Conservation (phyloP, 371 early-diverging fungal genomes). For the Mortierella sp. region DNA sequence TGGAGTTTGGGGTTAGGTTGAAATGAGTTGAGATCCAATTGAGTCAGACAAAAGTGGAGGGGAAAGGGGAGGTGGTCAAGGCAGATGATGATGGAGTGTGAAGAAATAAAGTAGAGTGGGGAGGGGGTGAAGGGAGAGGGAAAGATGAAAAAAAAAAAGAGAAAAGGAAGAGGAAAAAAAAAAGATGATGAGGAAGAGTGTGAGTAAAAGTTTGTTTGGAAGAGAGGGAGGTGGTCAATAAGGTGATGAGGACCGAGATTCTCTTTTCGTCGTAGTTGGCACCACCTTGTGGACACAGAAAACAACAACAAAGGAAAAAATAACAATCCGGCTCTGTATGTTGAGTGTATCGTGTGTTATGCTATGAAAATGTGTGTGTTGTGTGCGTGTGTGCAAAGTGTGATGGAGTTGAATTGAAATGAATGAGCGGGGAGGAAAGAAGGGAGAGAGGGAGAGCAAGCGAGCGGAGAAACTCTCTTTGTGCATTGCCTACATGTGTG, state of each 20-base stretch:
- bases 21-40: background rate
- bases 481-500: background rate
- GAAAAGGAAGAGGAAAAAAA: background rate
- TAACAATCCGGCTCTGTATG: background rate
- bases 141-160: background rate
- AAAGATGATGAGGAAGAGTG: background rate
- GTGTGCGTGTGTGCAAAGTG: background rate
- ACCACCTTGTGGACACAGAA: background rate
- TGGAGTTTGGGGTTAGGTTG: background rate
- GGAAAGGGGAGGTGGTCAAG: background rate
- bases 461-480: background rate
- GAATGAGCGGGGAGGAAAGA: background rate
- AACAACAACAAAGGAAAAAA: background rate
- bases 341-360: background rate
- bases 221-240: conserved; percentile 1
- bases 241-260: conserved; percentile 13
- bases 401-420: background rate
- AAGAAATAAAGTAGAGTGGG: background rate
- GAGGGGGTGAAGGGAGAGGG: background rate
- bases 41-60: background rate
- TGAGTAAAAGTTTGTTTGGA: background rate
- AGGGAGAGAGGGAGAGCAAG: background rate
- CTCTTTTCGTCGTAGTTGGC: background rate
- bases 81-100: background rate
- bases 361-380: background rate